A percentile compares a stretch with the other conserved stretches of the same genome.
phyloP scores from a whole-genome alignment of 2,329 filamentous ascomycete species.

The Emericellopsis atlantica region DNA sequence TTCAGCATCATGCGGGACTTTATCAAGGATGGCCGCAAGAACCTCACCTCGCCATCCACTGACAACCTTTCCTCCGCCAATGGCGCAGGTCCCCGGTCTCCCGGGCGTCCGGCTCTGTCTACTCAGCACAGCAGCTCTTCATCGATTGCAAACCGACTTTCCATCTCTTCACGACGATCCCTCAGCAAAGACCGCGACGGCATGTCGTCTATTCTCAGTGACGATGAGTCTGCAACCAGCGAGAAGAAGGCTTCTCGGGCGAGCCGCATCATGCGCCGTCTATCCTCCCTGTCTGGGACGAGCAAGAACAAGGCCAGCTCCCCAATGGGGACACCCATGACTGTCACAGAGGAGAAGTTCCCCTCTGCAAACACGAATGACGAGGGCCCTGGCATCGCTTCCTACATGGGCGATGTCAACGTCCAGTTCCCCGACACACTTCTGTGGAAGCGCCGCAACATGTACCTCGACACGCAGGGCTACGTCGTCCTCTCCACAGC shows the following conservation, averaged over 20 bases:
- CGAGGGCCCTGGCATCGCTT: slow-evolving; percentile 26
- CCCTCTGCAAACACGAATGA: slow-evolving; percentile 6
- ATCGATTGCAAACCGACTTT: slow-evolving; percentile 47
- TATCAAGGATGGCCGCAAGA: slow-evolving; percentile 45
- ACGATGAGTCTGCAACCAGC: slow-evolving; percentile 23
- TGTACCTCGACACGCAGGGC: slow-evolving; percentile 74
- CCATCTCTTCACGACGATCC: slow-evolving; percentile 20
- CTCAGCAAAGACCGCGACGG: slow-evolving; percentile 25
- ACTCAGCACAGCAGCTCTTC: slow-evolving; percentile 22
- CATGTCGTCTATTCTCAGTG: slow-evolving; percentile 26
- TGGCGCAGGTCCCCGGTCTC: slow-evolving; percentile 17
- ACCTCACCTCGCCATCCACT: slow-evolving; percentile 32
- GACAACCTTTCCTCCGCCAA: slow-evolving; percentile 21
- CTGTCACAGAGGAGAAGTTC: slow-evolving; percentile 34
- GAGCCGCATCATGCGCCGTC: slow-evolving; percentile 44
- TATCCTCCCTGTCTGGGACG: slow-evolving; percentile 39
- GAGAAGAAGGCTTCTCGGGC: slow-evolving; percentile 39
- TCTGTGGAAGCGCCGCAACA: slow-evolving; percentile 87
- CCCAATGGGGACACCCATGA: slow-evolving; percentile 29
- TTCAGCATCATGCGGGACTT: slow-evolving; percentile 47
- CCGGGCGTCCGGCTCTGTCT: slow-evolving; percentile 33
- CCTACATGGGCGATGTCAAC: slow-evolving; percentile 81
- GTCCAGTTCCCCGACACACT: slow-evolving; percentile 95
- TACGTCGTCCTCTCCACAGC: slow-evolving; percentile 54
- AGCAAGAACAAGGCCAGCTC: slow-evolving; percentile 29